Evolutionary conservation across 257 asterid genomes (phyloP).

Genomic region (Solanum medicagineum): DNA sequence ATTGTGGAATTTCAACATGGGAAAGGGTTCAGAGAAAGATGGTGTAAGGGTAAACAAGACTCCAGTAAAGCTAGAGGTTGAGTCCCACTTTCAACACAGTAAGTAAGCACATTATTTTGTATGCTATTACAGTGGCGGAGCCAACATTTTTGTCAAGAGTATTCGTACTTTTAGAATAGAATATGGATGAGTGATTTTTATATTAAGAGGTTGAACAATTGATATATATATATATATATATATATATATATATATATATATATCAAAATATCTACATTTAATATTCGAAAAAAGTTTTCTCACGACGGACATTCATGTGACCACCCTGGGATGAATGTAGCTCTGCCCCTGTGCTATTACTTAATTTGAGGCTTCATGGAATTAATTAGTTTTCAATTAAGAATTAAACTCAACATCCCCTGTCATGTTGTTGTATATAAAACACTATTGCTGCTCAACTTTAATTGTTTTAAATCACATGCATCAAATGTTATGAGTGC

Average conservation of each 20-base stretch:
- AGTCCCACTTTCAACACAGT: neutral
- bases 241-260: too few species aligned
- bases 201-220: too few species aligned
- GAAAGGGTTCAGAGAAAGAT: neutral
- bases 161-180: too few species aligned
- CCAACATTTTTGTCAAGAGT: too few species aligned
- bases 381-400: neutral
- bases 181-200: too few species aligned
- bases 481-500: neutral
- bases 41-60: neutral
- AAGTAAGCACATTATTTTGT: neutral
- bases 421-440: neutral
- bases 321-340: too few species aligned
- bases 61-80: neutral
- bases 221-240: too few species aligned
- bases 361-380: neutral
- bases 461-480: neutral
- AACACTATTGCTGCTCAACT: neutral
- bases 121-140: neutral
- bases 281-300: too few species aligned
- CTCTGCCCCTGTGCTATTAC: neutral
- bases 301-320: too few species aligned
- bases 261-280: too few species aligned
- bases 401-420: neutral
- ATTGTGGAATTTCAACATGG: neutral